phyloP scores from a whole-genome alignment of 2,329 filamentous ascomycete species.

The Exophiala lecanii-corni region DNA sequence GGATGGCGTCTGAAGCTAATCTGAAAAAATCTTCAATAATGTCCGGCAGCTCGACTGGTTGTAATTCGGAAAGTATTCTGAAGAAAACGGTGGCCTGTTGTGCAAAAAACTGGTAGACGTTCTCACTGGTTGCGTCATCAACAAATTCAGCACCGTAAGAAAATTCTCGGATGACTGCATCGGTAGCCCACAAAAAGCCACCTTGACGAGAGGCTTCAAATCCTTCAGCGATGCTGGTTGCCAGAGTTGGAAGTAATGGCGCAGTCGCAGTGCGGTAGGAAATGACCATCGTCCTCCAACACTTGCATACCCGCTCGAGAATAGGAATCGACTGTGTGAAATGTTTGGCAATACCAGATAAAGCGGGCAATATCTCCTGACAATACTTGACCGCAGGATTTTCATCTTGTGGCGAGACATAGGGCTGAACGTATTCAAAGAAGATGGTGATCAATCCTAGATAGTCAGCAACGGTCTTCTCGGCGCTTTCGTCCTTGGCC shows the following conservation, averaged over 20 bases:
- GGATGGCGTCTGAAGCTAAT: slow-evolving; percentile 80
- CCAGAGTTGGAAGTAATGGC: slow-evolving; percentile 77
- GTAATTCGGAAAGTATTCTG: slow-evolving; percentile 78
- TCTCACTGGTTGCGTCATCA: slow-evolving; percentile 72
- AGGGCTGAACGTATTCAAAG: slow-evolving; percentile 71
- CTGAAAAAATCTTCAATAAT: slow-evolving; percentile 98
- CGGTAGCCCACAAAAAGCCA: slow-evolving; percentile 98
- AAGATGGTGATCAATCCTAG: slow-evolving; percentile 90
- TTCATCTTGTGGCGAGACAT: slow-evolving; percentile 64
- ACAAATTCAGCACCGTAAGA: slow-evolving; percentile 85
- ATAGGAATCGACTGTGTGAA: slow-evolving; percentile 85
- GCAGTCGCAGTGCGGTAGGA: slow-evolving; percentile 88
- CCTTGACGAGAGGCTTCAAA: slow-evolving; percentile 85
- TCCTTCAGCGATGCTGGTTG: slow-evolving; percentile 79
- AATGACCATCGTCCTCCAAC: slow-evolving; percentile 95
- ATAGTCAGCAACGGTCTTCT: slow-evolving; percentile 84
- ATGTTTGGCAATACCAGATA: slow-evolving; percentile 80
- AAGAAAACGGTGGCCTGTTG: slow-evolving; percentile 87
- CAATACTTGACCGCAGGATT: slow-evolving; percentile 96
- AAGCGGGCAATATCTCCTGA: slow-evolving; percentile 83
- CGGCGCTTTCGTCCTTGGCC: slow-evolving; percentile 75
- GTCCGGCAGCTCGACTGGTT: slow-evolving; percentile 70
- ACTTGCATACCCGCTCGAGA: slow-evolving; percentile 86
- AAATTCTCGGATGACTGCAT: slow-evolving; percentile 91
- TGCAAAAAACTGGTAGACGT: slow-evolving; percentile 92